A percentile compares a stretch with the other conserved stretches of the same genome.
phyloP scores from a whole-genome alignment of 116 monocot species.

The Papilionanthe hybrid region DNA sequence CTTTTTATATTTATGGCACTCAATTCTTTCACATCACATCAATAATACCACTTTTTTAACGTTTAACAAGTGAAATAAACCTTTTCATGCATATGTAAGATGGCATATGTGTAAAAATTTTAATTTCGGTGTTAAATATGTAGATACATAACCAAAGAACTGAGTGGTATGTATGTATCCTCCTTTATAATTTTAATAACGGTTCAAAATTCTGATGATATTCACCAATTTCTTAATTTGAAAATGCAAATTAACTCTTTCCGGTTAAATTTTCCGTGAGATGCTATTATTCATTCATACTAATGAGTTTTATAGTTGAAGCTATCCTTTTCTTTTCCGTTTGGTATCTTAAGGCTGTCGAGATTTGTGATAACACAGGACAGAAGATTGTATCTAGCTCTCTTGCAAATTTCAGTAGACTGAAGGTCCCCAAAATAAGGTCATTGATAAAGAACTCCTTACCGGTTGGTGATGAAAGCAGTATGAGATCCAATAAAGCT shows the following conservation, averaged over 20 bases:
- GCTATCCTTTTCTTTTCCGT: neutral
- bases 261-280: neutral
- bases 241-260: neutral
- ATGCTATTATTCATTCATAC: neutral
- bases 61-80: too few species aligned
- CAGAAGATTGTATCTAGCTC: neutral
- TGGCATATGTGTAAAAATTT: too few species aligned
- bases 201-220: neutral
- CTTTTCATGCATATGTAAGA: too few species aligned
- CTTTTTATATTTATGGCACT: too few species aligned
- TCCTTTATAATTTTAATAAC: neutral
- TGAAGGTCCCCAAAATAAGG: conserved; percentile 54
- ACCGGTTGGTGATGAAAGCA: neutral
- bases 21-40: too few species aligned
- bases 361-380: conserved; percentile 13
- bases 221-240: neutral
- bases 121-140: too few species aligned
- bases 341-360: conserved; percentile 13
- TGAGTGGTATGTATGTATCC: too few species aligned
- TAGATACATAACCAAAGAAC: too few species aligned
- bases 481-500: neutral
- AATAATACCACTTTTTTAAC: too few species aligned
- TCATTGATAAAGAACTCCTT: conserved; percentile 34
- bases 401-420: conserved; percentile 46
- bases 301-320: neutral